Percentiles rank a stretch among this genome's conserved stretches.
Conservation (phyloP, 192 early-diverging fungal species). For the Entrophospora sp. region DNA sequence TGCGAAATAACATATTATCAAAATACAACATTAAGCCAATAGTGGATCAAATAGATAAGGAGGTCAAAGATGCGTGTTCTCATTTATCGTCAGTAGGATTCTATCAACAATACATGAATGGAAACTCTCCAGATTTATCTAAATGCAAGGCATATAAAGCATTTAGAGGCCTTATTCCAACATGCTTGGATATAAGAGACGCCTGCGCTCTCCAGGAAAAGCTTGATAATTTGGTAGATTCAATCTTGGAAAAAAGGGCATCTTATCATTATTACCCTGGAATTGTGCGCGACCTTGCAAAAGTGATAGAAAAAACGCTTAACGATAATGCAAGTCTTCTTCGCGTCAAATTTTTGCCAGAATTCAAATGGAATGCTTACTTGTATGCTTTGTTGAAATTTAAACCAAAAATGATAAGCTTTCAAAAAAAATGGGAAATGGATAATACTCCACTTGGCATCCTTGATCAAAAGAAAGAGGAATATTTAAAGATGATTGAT, state of each 20-base stretch:
- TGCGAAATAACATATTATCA: background rate
- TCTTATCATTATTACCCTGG: background rate
- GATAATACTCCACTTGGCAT: constrained; percentile 14
- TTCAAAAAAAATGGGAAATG: constrained; percentile 6
- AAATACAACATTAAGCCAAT: background rate
- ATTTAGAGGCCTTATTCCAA: background rate
- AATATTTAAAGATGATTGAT: constrained; percentile 11
- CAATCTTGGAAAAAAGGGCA: background rate
- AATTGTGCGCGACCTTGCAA: background rate
- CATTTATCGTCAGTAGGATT: background rate
- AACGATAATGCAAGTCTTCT: background rate
- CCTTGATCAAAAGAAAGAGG: constrained; percentile 6
- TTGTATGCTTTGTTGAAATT: constrained; percentile 10
- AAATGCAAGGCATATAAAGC: background rate
- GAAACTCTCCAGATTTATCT: background rate
- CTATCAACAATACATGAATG: background rate
- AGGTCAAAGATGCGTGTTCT: background rate
- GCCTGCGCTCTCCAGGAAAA: background rate
- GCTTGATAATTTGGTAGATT: background rate
- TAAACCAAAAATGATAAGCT: background rate
- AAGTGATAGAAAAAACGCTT: background rate
- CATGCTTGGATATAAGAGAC: background rate
- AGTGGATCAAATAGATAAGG: background rate
- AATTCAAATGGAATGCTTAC: background rate
- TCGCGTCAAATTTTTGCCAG: background rate